These are phyloP conservation scores for Pestalotiopsis sp. DNA, from an alignment of 2,329 filamentous ascomycete species.

Conservation along the genomic window DNA sequence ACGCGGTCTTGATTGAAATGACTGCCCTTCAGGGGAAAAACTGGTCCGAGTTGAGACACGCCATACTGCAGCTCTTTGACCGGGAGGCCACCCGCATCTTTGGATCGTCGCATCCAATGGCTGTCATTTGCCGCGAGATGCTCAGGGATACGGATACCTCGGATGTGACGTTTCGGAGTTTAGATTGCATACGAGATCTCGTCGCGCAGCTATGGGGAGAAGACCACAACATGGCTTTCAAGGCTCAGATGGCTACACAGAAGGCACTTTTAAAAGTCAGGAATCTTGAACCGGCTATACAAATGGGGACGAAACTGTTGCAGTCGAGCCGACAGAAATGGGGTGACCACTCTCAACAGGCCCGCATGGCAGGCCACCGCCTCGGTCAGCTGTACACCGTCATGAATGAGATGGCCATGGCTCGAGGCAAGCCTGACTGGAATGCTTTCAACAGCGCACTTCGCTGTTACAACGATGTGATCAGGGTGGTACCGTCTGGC, in stretches of 20 bases:
- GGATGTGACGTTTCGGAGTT: not conserved
- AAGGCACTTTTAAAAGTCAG: not conserved
- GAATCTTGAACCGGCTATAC: not conserved
- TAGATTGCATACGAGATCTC: conserved; percentile 4
- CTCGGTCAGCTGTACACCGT: not conserved
- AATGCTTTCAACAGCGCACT: not conserved
- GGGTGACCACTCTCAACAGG: conserved; percentile 3
- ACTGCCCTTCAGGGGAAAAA: not conserved
- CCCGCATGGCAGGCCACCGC: not conserved
- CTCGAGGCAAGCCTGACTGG: not conserved
- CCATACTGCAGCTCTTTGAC: conserved; percentile 4
- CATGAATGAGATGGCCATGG: not conserved
- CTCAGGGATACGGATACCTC: not conserved
- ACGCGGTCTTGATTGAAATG: conserved; percentile 2
- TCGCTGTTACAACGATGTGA: not conserved
- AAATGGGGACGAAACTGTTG: not conserved
- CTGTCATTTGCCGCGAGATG: conserved; percentile 11
- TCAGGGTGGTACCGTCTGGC: not conserved
- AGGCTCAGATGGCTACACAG: not conserved
- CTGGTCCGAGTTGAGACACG: not conserved
- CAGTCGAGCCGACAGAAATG: conserved; percentile 3
- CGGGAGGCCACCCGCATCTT: conserved; percentile 8
- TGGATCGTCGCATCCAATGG: not conserved
- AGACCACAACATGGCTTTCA: not conserved
- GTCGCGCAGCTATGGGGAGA: not conserved